Evolutionary conservation across 768 basidiomycete species (phyloP), one percentile per base, ranked within the genome.

Genomic region (Collybia sordida): DNA sequence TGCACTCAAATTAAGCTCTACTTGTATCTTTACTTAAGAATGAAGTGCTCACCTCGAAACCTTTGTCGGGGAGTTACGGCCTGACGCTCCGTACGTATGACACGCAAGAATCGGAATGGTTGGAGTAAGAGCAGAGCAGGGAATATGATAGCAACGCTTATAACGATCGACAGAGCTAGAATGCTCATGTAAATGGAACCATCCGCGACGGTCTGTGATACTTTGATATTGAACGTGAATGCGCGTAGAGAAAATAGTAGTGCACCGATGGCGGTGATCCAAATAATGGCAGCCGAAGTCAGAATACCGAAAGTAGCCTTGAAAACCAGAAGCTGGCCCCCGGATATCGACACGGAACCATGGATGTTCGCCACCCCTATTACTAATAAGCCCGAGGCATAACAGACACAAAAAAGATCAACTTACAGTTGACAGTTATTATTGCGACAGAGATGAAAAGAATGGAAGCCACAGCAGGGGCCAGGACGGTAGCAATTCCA

Each of bases 91-190:
- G 79, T 75, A 24, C 73, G 72, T 35, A 81, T 51, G 17, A 86
- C 78, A 43, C 64, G 72, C 79, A 80, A 81, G 21, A 91, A 65
- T 24, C 82, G 77, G 28, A 77, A 53, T 6, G 88, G 87, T 63
- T 90, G 89, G n/a, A 93, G 72, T 54, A 91, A 54, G 36, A 90
- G 77, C 21, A 90, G 63, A 18, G 79, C 90, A 8, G 90, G 90
- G 44, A 81, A 72, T 41, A 88, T 78, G 48, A 90, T 75, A 17
- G 88, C 86, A 19, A 85, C 64, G 56, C 78, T 85, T 42, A 91
- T 62, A 21, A 88, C 61, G 48, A 88, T 67, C 3, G 77, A 68
- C 45, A 86, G 70, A 39, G 78, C 75, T 38, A 88, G 72, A 42
- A 80, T 72, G 60, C 79, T 76, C 73, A 88, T 85, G 64, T 87